phyloP scores from a whole-genome alignment of 441 rosid genomes.

The Jatropha multifida region DNA sequence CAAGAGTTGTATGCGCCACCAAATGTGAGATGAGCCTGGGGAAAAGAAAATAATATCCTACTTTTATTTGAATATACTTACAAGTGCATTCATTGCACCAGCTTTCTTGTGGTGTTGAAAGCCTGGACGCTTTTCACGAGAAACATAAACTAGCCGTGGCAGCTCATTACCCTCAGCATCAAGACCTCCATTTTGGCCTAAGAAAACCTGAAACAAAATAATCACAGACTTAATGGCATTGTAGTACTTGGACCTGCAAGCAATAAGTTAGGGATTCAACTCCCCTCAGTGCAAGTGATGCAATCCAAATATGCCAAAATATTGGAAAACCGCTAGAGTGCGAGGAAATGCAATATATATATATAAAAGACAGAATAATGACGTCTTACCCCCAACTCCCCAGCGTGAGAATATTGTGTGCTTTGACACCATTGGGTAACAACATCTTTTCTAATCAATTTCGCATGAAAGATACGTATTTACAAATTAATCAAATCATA shows the following conservation, averaged over 20 bases:
- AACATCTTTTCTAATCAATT: neutral
- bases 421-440: neutral
- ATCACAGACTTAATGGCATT: constrained; percentile 11
- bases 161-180: constrained; percentile 97
- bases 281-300: constrained; percentile 6
- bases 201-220: constrained; percentile 69
- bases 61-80: constrained; percentile 40
- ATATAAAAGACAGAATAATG: neutral
- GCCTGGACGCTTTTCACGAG: constrained; percentile 98
- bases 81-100: constrained; percentile 99
- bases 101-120: constrained; percentile 99
- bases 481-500: constrained; percentile 4
- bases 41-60: constrained; percentile 12
- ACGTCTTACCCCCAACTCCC: neutral
- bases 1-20: constrained; percentile 15
- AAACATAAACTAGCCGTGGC: constrained; percentile 94
- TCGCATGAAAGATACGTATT: neutral
- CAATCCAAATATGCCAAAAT: constrained; percentile 9
- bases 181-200: constrained; percentile 96
- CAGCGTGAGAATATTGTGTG: neutral
- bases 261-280: neutral
- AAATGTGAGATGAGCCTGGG: constrained; percentile 20
- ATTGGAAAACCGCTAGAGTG: neutral
- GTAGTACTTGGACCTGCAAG: neutral
- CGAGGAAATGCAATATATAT: neutral